A percentile compares a stretch with the other conserved stretches of the same genome.
Evolutionary conservation across 768 basidiomycete genomes (phyloP).

Genomic region (Mycena capillaripes): DNA sequence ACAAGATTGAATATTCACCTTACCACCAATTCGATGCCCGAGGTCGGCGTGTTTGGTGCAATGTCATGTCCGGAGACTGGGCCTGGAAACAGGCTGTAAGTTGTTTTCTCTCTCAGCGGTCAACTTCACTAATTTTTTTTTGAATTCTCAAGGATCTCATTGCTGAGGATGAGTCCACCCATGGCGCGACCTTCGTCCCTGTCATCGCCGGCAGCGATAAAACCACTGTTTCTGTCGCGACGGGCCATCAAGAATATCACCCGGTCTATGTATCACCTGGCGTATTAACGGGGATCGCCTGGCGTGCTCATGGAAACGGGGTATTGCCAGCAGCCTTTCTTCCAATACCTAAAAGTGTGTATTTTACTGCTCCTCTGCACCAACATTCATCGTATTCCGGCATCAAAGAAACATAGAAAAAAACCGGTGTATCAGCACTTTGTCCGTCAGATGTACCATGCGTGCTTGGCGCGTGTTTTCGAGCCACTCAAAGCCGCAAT

Average conservation of each 20-base stretch:
- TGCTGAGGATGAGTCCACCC: conserved; percentile 6
- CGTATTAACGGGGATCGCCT: conserved; percentile 1
- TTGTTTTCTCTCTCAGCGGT: not conserved
- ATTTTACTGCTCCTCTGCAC: too few species aligned
- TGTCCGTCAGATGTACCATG: conserved; percentile 34
- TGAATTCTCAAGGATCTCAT: not conserved
- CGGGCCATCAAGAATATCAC: conserved; percentile 37
- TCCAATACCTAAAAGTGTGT: conserved; percentile 15
- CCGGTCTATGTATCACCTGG: conserved; percentile 44
- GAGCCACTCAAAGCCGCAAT: conserved; percentile 39
- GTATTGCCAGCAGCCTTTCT: conserved; percentile 2
- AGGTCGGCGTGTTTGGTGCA: conserved; percentile 40
- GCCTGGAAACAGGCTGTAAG: conserved; percentile 42
- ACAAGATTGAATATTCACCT: conserved; percentile 38
- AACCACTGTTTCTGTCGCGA: conserved; percentile 41
- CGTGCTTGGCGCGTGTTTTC: conserved; percentile 37
- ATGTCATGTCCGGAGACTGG: conserved; percentile 45
- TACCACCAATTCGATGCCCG: conserved; percentile 41
- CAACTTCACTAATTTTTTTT: not conserved
- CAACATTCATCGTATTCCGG: not conserved
- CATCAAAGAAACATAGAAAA: too few species aligned
- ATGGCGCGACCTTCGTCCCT: conserved; percentile 36
- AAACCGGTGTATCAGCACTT: conserved; percentile 23
- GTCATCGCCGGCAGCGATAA: conserved; percentile 44
- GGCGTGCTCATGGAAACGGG: conserved; percentile 9